phyloP scores from a whole-genome alignment of 2,329 filamentous ascomycete genomes.

The Chaetomium sp. region DNA sequence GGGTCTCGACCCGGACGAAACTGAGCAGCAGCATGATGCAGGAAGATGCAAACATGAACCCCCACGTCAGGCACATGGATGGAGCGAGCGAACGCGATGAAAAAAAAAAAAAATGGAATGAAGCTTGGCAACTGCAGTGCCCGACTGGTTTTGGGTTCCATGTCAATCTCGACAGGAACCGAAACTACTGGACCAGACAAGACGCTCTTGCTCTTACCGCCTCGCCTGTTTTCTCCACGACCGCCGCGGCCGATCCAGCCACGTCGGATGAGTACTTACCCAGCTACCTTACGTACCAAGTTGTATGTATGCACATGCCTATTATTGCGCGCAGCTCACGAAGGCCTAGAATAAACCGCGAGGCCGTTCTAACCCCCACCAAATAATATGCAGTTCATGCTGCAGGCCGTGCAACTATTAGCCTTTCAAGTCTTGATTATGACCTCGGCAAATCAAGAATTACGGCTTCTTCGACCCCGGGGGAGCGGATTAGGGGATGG shows the following conservation, averaged over 20 bases:
- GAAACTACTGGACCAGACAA: background rate
- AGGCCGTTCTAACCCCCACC: background rate
- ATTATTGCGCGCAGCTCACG: background rate
- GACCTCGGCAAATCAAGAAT: background rate
- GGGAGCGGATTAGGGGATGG: background rate
- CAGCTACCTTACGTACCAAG: background rate
- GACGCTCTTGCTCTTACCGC: conserved; percentile 8
- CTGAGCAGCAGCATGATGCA: background rate
- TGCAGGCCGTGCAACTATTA: background rate
- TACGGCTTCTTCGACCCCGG: background rate
- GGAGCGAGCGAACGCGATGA: background rate
- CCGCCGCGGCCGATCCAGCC: background rate
- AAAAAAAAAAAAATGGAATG: background rate
- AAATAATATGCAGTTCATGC: background rate
- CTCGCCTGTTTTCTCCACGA: conserved; percentile 9
- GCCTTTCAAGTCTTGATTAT: background rate
- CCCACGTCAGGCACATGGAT: conserved; percentile 14
- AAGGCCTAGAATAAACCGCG: background rate
- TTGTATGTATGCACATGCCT: background rate
- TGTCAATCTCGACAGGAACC: background rate
- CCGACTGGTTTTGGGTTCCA: background rate
- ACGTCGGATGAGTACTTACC: background rate
- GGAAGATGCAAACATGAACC: conserved; percentile 18
- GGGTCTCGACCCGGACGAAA: background rate
- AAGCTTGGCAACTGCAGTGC: background rate